A percentile compares a stretch with the other conserved stretches of the same genome.
These are phyloP conservation scores for Rhodotorula sp. DNA, from an alignment of 1,284 basidiomycete genomes.

Conservation along the genomic window DNA sequence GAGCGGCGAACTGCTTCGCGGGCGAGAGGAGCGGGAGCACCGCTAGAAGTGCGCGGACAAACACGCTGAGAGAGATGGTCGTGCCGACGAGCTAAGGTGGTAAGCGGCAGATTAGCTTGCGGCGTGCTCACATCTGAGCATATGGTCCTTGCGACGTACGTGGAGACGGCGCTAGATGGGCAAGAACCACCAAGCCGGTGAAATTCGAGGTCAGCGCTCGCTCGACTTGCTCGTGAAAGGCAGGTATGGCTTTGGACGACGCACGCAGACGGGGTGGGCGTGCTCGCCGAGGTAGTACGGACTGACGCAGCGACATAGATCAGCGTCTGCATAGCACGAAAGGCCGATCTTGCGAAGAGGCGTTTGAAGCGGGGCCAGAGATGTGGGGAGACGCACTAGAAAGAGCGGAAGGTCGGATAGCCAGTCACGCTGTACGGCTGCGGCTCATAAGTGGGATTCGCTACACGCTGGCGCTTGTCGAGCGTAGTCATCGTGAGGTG, in stretches of 20 bases:
- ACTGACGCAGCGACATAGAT: neutral
- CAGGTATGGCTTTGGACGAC: neutral
- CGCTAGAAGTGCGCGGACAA: slow-evolving; percentile 19
- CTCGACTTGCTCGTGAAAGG: no score
- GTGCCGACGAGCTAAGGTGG: slow-evolving; percentile 25
- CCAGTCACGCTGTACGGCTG: slow-evolving; percentile 18
- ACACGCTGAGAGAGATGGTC: slow-evolving; percentile 13
- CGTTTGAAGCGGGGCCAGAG: neutral
- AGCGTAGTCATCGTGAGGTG: slow-evolving; percentile 1
- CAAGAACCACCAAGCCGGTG: neutral
- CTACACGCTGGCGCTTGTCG: neutral
- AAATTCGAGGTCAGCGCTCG: neutral
- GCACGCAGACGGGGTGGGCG: slow-evolving; percentile 10
- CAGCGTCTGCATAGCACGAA: neutral
- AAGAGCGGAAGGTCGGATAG: slow-evolving; percentile 18
- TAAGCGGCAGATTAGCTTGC: neutral
- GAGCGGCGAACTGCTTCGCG: neutral
- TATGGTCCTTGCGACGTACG: neutral
- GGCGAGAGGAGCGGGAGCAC: slow-evolving; percentile 17
- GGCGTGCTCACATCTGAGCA: neutral
- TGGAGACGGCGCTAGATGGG: slow-evolving; percentile 22
- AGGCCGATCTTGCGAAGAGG: neutral
- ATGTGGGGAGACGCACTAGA: slow-evolving; percentile 15
- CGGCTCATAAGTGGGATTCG: slow-evolving; percentile 22
- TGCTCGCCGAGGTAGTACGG: slow-evolving; percentile 36